Evolutionary conservation across 345 rosid species (phyloP), one percentile per base, ranked within the genome.

Genomic region (Hibiscus syriacus): DNA sequence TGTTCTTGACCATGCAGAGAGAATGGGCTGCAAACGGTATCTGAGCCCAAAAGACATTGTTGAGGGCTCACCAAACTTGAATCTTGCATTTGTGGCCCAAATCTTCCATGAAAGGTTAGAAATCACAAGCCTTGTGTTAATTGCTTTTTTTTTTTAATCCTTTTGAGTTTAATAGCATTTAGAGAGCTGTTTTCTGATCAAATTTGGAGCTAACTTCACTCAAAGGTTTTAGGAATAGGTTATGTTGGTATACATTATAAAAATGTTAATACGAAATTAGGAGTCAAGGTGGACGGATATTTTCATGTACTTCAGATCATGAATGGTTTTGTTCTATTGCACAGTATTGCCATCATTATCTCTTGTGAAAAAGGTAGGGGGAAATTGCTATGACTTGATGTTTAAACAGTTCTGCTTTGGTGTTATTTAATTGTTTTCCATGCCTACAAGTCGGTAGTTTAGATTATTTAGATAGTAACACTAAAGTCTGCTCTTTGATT

Each of bases 51-150:
- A 80, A 68, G 98, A 92, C 75, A 90, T 92, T 32, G 84, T 83
- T 27, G 94, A 90, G 66, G 96, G 98, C 55, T 87, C 85, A 25
- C 22, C 96, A 59, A 92, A 83, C 77, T 73, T 92, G 76, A 92
- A 92, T 81, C 96, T 92, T 20, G 97, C 93, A 2, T 90, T 92
- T 53, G 87, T 88, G 59, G 98, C 96, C 36, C 96, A 88, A 68
- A 88, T 92, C 69, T 92, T 92, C 79, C 97, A 90, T 60, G 81
- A 82, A 75, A 88, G 98, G 97, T 92, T 68, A 62, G 72, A 74
- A 38, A 11, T 66, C 39, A 66, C 49, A 19, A 22, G 14, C 13
- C 53, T 69, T 43, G n/a, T n/a, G n/a, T n/a, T n/a, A n/a, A 4
- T 55, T 63, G 7, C 3, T 4, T 48, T 19, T 49, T 48, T 48